phyloP scores from a whole-genome alignment of 2,329 filamentous ascomycete genomes.

The Zymoseptoria ardabiliae region DNA sequence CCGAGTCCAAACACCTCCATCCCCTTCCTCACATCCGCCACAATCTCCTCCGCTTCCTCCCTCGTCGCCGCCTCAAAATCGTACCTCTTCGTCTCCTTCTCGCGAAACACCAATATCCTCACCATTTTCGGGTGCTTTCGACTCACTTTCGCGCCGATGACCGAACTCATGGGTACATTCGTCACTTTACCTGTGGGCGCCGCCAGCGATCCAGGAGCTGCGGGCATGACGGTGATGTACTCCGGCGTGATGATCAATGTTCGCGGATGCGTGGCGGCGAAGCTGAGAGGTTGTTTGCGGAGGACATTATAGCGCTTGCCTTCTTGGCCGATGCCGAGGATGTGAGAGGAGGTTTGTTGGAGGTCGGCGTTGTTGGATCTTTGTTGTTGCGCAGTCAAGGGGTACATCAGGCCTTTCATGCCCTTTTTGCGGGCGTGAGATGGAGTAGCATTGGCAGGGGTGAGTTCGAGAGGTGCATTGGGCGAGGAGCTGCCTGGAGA shows the following conservation, averaged over 20 bases:
- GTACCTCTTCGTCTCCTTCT: slow-evolving; percentile 68
- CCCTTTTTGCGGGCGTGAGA: slow-evolving; percentile 28
- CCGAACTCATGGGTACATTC: slow-evolving; percentile 73
- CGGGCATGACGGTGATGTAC: slow-evolving; percentile 77
- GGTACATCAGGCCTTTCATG: slow-evolving; percentile 41
- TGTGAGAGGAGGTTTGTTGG: slow-evolving; percentile 28
- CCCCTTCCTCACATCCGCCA: slow-evolving; percentile 58
- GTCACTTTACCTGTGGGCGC: slow-evolving; percentile 56
- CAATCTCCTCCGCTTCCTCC: slow-evolving; percentile 70
- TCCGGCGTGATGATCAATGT: slow-evolving; percentile 76
- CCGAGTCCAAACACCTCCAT: slow-evolving; percentile 14
- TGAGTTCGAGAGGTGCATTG: slow-evolving; percentile 55
- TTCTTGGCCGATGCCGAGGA: slow-evolving; percentile 31
- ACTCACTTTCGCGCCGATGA: slow-evolving; percentile 74
- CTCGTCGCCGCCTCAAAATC: slow-evolving; percentile 72
- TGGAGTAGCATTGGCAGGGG: slow-evolving; percentile 30
- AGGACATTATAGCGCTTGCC: slow-evolving; percentile 69
- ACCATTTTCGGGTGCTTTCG: slow-evolving; percentile 75
- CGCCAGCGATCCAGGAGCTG: slow-evolving; percentile 29
- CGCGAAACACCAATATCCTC: slow-evolving; percentile 69
- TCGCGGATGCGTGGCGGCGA: slow-evolving; percentile 67
- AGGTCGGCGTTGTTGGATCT: slow-evolving; percentile 4
- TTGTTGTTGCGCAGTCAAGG: slow-evolving; percentile 50
- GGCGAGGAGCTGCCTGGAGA: slow-evolving; percentile 65
- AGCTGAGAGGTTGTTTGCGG: slow-evolving; percentile 74